Percentiles rank a stretch among this genome's conserved stretches.
These are phyloP conservation scores for Apiotrichum akiyoshidainum DNA, from an alignment of 1,284 basidiomycete genomes.

Conservation along the genomic window DNA sequence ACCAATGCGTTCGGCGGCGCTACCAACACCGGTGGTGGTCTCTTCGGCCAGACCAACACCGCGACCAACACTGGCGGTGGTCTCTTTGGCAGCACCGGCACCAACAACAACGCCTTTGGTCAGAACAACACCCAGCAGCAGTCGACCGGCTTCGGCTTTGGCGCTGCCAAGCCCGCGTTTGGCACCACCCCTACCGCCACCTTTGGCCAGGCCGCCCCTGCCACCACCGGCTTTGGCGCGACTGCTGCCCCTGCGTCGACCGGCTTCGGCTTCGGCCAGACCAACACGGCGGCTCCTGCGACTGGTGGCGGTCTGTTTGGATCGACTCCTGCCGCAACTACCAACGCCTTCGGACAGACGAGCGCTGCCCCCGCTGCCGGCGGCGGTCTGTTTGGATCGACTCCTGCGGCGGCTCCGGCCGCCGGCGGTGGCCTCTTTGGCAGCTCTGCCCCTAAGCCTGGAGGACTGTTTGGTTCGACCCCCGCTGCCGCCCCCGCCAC, in stretches of 20 bases:
- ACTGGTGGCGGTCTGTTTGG: slow-evolving; percentile 34
- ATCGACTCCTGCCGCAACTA: slow-evolving; percentile 7
- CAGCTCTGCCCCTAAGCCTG: slow-evolving; percentile 31
- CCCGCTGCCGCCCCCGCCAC: slow-evolving; percentile 24
- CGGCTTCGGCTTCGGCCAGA: slow-evolving; percentile 21
- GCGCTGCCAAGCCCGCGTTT: slow-evolving; percentile 27
- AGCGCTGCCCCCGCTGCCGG: neutral
- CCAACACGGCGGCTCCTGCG: slow-evolving; percentile 25
- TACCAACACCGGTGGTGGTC: slow-evolving; percentile 37
- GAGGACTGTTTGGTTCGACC: slow-evolving; percentile 38
- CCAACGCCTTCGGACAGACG: slow-evolving; percentile 35
- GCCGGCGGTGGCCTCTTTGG: slow-evolving; percentile 44
- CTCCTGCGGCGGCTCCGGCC: slow-evolving; percentile 33
- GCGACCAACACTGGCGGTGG: slow-evolving; percentile 26
- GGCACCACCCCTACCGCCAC: slow-evolving; percentile 1
- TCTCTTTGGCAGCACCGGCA: slow-evolving; percentile 18
- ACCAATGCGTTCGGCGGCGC: slow-evolving; percentile 36
- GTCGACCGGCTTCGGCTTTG: slow-evolving; percentile 49
- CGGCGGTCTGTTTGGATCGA: slow-evolving; percentile 53
- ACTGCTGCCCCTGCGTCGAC: slow-evolving; percentile 29
- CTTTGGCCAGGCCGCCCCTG: slow-evolving; percentile 3
- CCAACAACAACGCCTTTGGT: slow-evolving; percentile 8
- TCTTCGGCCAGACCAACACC: slow-evolving; percentile 41
- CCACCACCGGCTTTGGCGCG: slow-evolving; percentile 45
- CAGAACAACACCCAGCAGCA: slow-evolving; percentile 27